Base-by-base conservation (phyloP, 208 protist genomes). In the Porcisia deanei region DNA sequence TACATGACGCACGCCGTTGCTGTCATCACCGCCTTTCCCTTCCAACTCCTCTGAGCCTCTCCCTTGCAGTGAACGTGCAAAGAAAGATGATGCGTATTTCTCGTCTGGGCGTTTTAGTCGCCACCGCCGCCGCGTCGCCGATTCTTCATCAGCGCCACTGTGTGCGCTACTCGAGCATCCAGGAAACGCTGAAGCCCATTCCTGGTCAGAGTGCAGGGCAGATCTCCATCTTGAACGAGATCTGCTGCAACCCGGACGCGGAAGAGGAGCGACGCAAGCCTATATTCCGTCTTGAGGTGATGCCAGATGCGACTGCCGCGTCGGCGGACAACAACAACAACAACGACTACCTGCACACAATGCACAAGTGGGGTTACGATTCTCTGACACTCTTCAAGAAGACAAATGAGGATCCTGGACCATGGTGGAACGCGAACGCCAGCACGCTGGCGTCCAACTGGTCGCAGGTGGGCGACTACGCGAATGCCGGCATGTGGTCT, bases 361-460 rank as follows among this genome's bases (percentile, higher is more conserved):
- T 97, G 93, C 85, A 95, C 73, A 65, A 89, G 61, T 97, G 93
- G 93, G 93, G 93, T 37, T 97, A 89, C 79, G 82, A 97, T 85
- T 95, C 91, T 16, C 86, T 97, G 45, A 94, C 93, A 58, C 84
- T 97, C 55, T 97, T 97, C 72, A 85, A 86, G 59, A 94, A 94
- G 80, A 85, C 88, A 18, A 97, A 97, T 85, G 93, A 97, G 80
- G 91, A 95, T 73, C 85, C 91, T 20, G 93, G 93, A 1, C 90
- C 90, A 84, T 97, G 91, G 91, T 95, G 91, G 91, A 94, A 95
- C 64, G 93, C 93, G 1, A 97, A 97, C 84, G 86, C 81, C 68
- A 95, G 89, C 85, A 95, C 90, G 49, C 84, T 95, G 25, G 88
- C 86, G 1, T 94, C 91, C 1, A 95, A 94, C 82, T 97, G 91